These are phyloP conservation scores for Mycena rosella DNA, from an alignment of 768 basidiomycete genomes.

Conservation along the genomic window DNA sequence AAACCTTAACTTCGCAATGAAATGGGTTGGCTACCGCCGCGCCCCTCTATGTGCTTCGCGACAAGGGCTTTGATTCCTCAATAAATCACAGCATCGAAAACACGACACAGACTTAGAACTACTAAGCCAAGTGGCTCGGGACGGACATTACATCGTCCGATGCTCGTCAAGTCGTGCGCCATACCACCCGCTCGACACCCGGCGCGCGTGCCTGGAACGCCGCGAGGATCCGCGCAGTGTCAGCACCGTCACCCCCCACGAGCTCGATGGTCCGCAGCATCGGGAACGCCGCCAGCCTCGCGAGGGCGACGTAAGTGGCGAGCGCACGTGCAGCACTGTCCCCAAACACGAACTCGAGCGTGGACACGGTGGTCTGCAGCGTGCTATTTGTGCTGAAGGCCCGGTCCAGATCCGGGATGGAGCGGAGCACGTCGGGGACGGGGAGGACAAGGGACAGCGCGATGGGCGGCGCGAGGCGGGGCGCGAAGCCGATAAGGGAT, in stretches of 20 bases:
- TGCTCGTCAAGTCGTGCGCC: too few relatives aligned
- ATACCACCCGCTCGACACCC: constrained; percentile 6
- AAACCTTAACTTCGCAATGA: too few relatives aligned
- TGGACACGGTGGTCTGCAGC: constrained; percentile 22
- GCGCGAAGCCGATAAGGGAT: constrained; percentile 17
- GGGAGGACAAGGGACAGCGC: constrained; percentile 26
- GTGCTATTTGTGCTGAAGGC: constrained; percentile 19
- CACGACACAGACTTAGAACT: too few relatives aligned
- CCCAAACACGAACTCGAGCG: constrained; percentile 25
- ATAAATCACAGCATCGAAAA: too few relatives aligned
- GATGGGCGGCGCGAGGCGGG: constrained; percentile 18
- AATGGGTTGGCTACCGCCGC: too few relatives aligned
- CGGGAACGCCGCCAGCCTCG: constrained; percentile 28
- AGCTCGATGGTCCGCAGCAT: constrained; percentile 21
- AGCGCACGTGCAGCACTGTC: constrained; percentile 3
- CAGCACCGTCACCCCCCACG: neutral
- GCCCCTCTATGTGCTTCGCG: too few relatives aligned
- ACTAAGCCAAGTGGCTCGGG: too few relatives aligned
- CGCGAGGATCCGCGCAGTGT: neutral
- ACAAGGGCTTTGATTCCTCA: too few relatives aligned
- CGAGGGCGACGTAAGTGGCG: constrained; percentile 18
- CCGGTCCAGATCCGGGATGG: neutral
- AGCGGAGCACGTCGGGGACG: constrained; percentile 11
- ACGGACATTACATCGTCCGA: too few relatives aligned
- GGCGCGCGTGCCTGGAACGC: constrained; percentile 5